Evolutionary conservation across 768 basidiomycete species (phyloP), one percentile per base, ranked within the genome.

Genomic region (Boletus vermiculosoides): DNA sequence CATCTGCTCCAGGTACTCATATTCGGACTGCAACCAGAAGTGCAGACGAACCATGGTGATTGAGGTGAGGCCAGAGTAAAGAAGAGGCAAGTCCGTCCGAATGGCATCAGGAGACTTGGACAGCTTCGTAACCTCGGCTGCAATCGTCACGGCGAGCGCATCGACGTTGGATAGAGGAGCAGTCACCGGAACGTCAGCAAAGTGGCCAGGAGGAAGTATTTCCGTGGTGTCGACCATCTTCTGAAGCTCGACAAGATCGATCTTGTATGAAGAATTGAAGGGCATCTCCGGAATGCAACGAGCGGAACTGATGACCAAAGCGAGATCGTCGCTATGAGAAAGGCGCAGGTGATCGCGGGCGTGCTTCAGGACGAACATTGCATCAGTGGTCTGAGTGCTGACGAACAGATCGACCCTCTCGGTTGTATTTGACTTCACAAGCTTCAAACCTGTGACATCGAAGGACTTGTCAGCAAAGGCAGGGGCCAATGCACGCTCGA

Each of bases 21-120:
- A 64, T 40, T 68, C 67, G 16, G 71, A 72, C 62, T 66, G 72
- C 52, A 73, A 62, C 72, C 72, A 71, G 55, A 66, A 63, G 55
- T 68, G 62, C n/a, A 75, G 58, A 30, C 63, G 61, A 16, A 69
- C 62, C 55, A 71, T 70, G 13, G 65, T 68, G 54, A 64, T 64
- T 23, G 70, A 65, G 44, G 63, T 67, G 41, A 75, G 68, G 25
- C 71, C 71, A 2, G 69, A 64, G 58, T 69, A 67, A 42, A 69
- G 51, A 45, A 76, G 68, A 28, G 74, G 71, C 8, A 65, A 56
- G 55, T 73, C 70, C 42, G 64, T 63, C 36, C 66, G 57, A 41
- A 75, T 54, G 45, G 68, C 65, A 15, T 59, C 56, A 28, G 52
- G 47, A 47, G 69, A 65, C 49, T 66, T 66, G 53, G 61, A 65